Evolutionary conservation across 257 asterid species (phyloP), one percentile per base, ranked within the genome.

Genomic region (Avicennia marina): DNA sequence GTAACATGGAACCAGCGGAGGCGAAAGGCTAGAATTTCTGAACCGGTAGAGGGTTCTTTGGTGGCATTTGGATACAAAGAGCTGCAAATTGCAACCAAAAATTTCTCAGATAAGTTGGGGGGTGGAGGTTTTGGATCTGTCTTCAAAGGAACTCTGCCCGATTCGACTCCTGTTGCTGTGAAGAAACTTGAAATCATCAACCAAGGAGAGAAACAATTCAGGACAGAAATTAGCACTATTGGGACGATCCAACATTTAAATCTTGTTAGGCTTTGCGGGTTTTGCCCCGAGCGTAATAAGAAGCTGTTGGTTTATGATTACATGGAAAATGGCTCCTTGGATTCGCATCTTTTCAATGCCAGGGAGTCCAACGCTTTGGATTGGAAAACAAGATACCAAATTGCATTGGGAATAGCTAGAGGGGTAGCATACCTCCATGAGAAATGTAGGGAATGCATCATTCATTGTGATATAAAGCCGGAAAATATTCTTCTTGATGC

Each of bases 61-160:
- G 46, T 56, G 45, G 66, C 50, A 36, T 58, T 70, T n/a, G n/a
- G n/a, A n/a, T n/a, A n/a, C 67, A 56, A 19, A 31, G 75, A 70
- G n/a, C n/a, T n/a, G n/a, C n/a, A 49, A 41, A 48, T 9, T 16
- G 69, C 65, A 18, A 69, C 74, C 12, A 69, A 62, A 24, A 62
- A 69, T n/a, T 63, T 58, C 36, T 56, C 75, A 1, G n/a, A n/a
- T n/a, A n/a, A n/a, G n/a, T n/a, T n/a, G n/a, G n/a, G n/a, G n/a
- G n/a, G n/a, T n/a, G n/a, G 31, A 19, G 77, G 77, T 3, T 71
- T 71, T 54, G 77, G 77, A 22, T 60, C 69, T 12, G 77, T 71
- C 40, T 71, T 45, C 31, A 65, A 47, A 54, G 73, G 72, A 38
- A 40, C 63, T 17, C 62, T 71, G 1, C 53, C 56, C 0, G 65